Base-by-base conservation (phyloP, 352 stramenopile species). In the Aphanomyces stellatus region DNA sequence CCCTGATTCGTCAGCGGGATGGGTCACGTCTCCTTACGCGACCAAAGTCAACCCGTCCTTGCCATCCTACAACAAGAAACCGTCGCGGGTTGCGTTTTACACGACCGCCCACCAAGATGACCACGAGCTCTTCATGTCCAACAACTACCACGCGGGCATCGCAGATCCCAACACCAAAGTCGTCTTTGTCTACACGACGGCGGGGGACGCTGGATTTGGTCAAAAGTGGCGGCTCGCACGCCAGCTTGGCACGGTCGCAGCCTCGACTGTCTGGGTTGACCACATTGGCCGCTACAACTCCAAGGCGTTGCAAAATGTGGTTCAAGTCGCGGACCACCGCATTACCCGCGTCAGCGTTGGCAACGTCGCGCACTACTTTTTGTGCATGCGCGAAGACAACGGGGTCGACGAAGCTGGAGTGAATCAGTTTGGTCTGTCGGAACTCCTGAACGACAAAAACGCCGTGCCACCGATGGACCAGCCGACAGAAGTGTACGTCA, bases 121-220 rank as follows among this genome's bases (percentile, higher is more conserved):
- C 55, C 55, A 63, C 40, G 55, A 63, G 19, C 55, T 63, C n/a
- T 63, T 63, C 40, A 63, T 63, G 55, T 19, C 6, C 34, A 24
- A 27, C 34, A 15, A 25, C 11, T 46, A 46, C n/a, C 7, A 46
- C 11, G 11, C 24, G 17, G 28, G 34, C 55, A 19, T 63, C 40
- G 34, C 19, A 11, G 55, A 63, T 30, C 34, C 11, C 40, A 53
- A 27, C 5, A 63, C 55, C 11, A 63, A 63, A 22, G 27, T 27
- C 15, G 40, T 63, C 7, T 53, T 53, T 63, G 55, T 63, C 15
- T 63, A 63, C 24, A 53, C 24, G 34, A 63, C 55, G 19, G 55
- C 55, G 22, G 55, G 55, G 4, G 55, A 63, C 41, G 55, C 56
- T 25, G 56, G 56, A 5, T 15, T n/a, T 15, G 10, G 22, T 5